Conservation (phyloP, 768 basidiomycete species). For the Amanita rubescens region DNA sequence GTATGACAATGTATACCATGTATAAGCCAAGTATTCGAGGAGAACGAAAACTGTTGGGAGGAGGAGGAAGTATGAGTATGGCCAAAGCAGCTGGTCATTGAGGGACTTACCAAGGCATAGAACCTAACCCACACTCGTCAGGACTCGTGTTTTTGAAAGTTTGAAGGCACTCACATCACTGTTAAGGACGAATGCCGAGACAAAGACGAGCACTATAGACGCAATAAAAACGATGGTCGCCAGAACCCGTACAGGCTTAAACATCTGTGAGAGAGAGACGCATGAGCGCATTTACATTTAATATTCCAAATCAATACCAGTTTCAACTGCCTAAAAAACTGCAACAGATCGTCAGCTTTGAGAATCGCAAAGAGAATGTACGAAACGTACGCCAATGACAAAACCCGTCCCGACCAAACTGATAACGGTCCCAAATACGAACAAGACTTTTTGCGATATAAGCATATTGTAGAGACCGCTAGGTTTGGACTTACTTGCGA, state of each 20-base stretch:
- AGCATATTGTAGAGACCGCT: neutral
- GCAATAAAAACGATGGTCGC: slow-evolving; percentile 75
- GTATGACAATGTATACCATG: slow-evolving; percentile 84
- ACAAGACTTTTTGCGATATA: slow-evolving; percentile 50
- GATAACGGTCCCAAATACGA: slow-evolving; percentile 73
- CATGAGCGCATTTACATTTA: neutral
- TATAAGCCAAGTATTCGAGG: slow-evolving; percentile 85
- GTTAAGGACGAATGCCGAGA: slow-evolving; percentile 72
- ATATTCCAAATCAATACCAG: slow-evolving; percentile 39
- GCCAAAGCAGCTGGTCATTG: neutral
- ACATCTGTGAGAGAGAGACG: slow-evolving; percentile 56
- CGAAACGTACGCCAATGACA: slow-evolving; percentile 68
- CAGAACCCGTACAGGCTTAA: slow-evolving; percentile 83
- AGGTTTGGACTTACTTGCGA: slow-evolving; percentile 53
- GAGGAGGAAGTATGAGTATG: slow-evolving; percentile 6
- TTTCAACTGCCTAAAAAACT: slow-evolving; percentile 80
- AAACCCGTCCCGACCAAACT: slow-evolving; percentile 87
- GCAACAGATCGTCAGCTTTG: no score
- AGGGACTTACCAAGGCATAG: slow-evolving; percentile 55
- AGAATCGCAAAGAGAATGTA: neutral
- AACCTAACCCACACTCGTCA: slow-evolving; percentile 30
- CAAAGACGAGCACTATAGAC: slow-evolving; percentile 76
- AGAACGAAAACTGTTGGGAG: slow-evolving; percentile 75
- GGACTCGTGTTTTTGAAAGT: neutral
- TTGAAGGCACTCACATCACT: slow-evolving; percentile 46